These are phyloP conservation scores for Globisporangium paddicum DNA, from an alignment of 352 stramenopile species.

Conservation along the genomic window DNA sequence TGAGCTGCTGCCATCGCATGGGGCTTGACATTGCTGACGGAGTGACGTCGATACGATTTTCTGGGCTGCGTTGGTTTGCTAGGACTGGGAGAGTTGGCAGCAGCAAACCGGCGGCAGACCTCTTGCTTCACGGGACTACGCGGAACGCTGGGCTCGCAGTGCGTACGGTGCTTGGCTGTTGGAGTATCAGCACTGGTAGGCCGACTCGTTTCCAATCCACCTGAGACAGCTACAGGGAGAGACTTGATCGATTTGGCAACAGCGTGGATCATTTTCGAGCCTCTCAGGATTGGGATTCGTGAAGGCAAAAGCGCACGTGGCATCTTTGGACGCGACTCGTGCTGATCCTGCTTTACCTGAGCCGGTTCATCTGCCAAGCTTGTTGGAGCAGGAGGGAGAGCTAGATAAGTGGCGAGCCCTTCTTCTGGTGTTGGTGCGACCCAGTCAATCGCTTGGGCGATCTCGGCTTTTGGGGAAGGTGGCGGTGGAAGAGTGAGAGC, in stretches of 20 bases:
- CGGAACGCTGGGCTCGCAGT: slow-evolving; percentile 8
- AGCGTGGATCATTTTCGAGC: background rate
- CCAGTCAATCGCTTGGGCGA: background rate
- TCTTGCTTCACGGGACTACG: slow-evolving; percentile 3
- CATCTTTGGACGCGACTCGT: background rate
- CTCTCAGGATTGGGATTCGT: slow-evolving; percentile 2
- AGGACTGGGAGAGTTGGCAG: background rate
- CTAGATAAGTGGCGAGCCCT: background rate
- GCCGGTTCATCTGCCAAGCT: background rate
- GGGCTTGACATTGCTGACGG: slow-evolving; percentile 2
- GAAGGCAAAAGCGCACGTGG: background rate
- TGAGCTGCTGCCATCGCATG: background rate
- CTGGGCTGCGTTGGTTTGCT: background rate
- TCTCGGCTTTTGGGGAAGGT: background rate
- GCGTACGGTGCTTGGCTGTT: background rate
- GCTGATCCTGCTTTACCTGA: background rate
- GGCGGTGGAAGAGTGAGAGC: background rate
- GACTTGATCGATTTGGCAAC: background rate
- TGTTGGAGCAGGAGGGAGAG: background rate
- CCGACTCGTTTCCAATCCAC: background rate
- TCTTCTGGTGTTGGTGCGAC: background rate
- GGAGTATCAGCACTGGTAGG: background rate
- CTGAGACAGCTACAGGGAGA: background rate
- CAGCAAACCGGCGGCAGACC: slow-evolving; percentile 6
- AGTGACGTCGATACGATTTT: background rate